Evolutionary conservation across 1,284 basidiomycete species (phyloP).

Genomic region (Agaricales sp.): DNA sequence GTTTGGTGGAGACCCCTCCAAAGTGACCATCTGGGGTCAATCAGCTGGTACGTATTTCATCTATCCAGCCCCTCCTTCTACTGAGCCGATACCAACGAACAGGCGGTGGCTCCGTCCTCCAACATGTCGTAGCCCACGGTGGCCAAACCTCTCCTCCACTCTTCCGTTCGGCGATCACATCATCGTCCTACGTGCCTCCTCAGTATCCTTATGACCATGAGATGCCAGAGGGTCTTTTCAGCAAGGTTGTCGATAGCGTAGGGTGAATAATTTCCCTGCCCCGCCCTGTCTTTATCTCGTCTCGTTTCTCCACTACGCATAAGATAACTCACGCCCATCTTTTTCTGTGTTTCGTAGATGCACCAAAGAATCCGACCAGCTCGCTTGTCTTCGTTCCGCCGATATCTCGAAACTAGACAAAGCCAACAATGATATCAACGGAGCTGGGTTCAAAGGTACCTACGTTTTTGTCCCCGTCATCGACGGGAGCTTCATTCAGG

Average conservation of each 20-base stretch:
- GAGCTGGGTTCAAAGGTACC: constrained; percentile 18
- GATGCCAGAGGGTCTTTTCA: constrained; percentile 24
- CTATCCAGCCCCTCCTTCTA: neutral
- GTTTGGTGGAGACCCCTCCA: constrained; percentile 17
- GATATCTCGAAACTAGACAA: constrained; percentile 14
- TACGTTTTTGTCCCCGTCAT: constrained; percentile 24
- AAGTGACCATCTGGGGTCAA: constrained; percentile 22
- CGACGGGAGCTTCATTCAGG: constrained; percentile 23
- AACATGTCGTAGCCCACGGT: constrained; percentile 21
- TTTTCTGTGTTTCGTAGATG: constrained; percentile 6
- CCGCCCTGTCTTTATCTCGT: no score
- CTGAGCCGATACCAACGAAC: neutral
- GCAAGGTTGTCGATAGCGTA: neutral
- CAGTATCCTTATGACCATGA: constrained; percentile 33
- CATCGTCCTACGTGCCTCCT: constrained; percentile 32
- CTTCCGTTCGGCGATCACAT: constrained; percentile 33
- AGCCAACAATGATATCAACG: constrained; percentile 16
- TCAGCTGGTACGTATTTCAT: constrained; percentile 18
- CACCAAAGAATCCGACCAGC: constrained; percentile 2
- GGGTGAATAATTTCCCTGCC: constrained; percentile 10
- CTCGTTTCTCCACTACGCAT: constrained; percentile 23
- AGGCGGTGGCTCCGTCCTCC: constrained; percentile 24
- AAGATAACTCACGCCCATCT: neutral
- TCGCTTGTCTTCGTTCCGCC: constrained; percentile 14
- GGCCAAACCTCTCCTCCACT: constrained; percentile 28